Conservation (phyloP, 768 basidiomycete species). For the Rhodotorula graminis region DNA sequence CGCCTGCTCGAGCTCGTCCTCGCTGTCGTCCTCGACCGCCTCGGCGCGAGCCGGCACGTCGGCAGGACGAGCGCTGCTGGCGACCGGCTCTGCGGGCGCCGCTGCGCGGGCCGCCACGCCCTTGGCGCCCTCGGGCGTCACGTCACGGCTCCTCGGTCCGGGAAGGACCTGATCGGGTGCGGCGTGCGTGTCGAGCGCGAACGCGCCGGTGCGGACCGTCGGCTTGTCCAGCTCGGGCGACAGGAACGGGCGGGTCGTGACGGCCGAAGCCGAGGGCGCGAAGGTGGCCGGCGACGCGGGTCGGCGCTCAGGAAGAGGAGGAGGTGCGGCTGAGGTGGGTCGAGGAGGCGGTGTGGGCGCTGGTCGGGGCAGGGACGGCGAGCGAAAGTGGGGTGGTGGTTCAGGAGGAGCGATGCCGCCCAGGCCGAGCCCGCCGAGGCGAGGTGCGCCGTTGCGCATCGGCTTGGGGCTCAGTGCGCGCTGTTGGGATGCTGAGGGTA, state of each 20-base stretch:
- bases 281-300: not conserved
- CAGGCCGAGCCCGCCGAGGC: constrained; percentile 23
- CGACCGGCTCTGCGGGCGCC: not conserved
- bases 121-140: not conserved
- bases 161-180: not conserved
- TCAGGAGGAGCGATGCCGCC: constrained; percentile 15
- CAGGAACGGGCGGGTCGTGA: constrained; percentile 12
- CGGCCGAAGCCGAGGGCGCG: not conserved
- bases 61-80: no score
- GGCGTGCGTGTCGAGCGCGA: constrained; percentile 23
- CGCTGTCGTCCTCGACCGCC: not conserved
- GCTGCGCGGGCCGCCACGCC: not conserved
- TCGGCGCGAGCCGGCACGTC: not conserved
- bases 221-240: constrained; percentile 32
- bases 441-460: constrained; percentile 22
- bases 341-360: not conserved
- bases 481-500: not conserved
- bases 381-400: not conserved
- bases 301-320: not conserved
- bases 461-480: not conserved
- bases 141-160: not conserved
- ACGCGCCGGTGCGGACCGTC: not conserved
- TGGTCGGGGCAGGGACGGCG: not conserved
- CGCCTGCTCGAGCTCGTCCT: not conserved
- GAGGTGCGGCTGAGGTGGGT: not conserved